A percentile compares a stretch with the other conserved stretches of the same genome.
Conservation (phyloP, 2,329 filamentous ascomycete species). For the Xylariaceae sp. region DNA sequence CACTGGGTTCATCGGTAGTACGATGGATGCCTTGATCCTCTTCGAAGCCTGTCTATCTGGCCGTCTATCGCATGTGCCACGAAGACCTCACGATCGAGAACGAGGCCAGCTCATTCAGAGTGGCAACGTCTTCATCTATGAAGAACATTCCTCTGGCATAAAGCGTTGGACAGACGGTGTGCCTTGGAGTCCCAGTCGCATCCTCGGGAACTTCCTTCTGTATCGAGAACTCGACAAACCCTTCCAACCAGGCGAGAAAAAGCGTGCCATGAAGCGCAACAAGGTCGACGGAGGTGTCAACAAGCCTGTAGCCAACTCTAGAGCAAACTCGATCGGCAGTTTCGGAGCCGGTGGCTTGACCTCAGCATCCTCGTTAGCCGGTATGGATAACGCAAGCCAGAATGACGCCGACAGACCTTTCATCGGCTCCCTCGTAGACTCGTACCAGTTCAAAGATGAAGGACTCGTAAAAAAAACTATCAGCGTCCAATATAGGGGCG, state of each 20-base stretch:
- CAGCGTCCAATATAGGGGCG: slow-evolving; percentile 74
- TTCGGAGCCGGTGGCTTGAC: slow-evolving; percentile 5
- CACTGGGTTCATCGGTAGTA: slow-evolving; percentile 70
- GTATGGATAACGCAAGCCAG: neutral
- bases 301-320: slow-evolving; percentile 41
- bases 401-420: slow-evolving; percentile 47
- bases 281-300: slow-evolving; percentile 50
- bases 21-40: slow-evolving; percentile 77
- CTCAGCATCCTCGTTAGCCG: neutral
- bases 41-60: slow-evolving; percentile 81
- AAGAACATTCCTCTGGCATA: slow-evolving; percentile 88
- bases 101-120: slow-evolving; percentile 77
- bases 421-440: slow-evolving; percentile 86
- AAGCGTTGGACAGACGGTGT: slow-evolving; percentile 94
- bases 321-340: slow-evolving; percentile 31
- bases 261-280: slow-evolving; percentile 76
- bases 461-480: slow-evolving; percentile 94
- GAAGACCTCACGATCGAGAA: slow-evolving; percentile 86
- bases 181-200: slow-evolving; percentile 87
- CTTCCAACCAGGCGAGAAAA: slow-evolving; percentile 84
- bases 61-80: slow-evolving; percentile 74
- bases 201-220: slow-evolving; percentile 82
- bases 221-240: slow-evolving; percentile 82
- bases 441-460: slow-evolving; percentile 82
- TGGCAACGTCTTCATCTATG: slow-evolving; percentile 89